Base-by-base conservation (phyloP, 371 early-diverging fungal genomes). In the Ordospora colligata region DNA sequence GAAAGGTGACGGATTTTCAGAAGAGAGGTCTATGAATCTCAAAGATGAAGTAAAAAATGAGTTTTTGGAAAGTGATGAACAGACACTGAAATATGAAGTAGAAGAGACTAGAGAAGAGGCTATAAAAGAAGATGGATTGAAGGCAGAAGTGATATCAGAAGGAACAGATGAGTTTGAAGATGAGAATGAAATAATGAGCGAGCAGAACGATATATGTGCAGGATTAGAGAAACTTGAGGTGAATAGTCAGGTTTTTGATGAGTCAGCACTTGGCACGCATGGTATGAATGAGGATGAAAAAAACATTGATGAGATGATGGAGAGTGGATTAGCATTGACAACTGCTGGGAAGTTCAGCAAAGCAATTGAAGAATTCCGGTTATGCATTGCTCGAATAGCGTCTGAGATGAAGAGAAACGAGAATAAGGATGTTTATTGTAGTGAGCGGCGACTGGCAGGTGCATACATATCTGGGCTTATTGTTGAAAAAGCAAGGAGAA, bases 381-480 rank as follows among this genome's bases (percentile, higher is more conserved):
- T 46, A 12, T n/a, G 43, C 23, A 52, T 73, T 32, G 42, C 37
- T 12, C 23, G 22, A 12, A 73, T 67, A 19, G 67, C 65, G 32
- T 12, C 14, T 32, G 21, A 66, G 17, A 58, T 72, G 4, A 1
- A 17, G 5, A 40, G 17, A 14, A 58, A 32, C 2, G 40, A 58
- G 1, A 25, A 27, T 0, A 37, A 40, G 7, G 58, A 58, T n/a
- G 32, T 40, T 5, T 58, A 37, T 32, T 8, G 22, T 10, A 66
- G 65, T 9, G 43, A 42, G 14, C 49, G 79, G 27, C 67, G 43
- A 44, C 22, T 23, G 22, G 46, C 75, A 6, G 77, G 81, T 23
- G 40, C 25, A 21, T 83, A 83, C 64, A 23, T 79, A 10, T 72
- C 69, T 23, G 79, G 80, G 0, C 68, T 83, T 1, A 52, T 23